Evolutionary conservation across 2,329 filamentous ascomycete species (phyloP).

Genomic region (Xenosphaeropsis pyriputrescens): DNA sequence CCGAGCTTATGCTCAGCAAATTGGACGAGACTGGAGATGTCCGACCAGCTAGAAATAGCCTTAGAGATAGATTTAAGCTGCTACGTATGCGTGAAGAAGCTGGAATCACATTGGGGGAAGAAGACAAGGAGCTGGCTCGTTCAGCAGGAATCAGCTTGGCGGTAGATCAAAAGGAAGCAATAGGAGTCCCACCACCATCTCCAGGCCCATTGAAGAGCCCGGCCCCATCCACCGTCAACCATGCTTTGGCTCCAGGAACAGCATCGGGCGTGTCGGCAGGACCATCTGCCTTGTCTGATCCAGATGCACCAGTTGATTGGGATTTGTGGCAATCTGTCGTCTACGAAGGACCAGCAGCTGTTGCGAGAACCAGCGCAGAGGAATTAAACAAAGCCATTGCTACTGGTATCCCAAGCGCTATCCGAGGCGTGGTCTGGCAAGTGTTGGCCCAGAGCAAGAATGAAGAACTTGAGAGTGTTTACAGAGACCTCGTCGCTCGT

Average conservation of each 20-base stretch:
- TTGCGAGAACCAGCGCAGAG: constrained; percentile 75
- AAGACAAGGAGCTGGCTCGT: constrained; percentile 21
- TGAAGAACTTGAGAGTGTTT: constrained; percentile 75
- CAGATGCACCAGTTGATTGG: constrained; percentile 74
- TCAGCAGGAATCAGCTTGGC: constrained; percentile 24
- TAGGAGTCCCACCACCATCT: constrained; percentile 22
- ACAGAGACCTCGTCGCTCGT: constrained; percentile 63
- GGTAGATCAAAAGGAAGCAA: constrained; percentile 20
- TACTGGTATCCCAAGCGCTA: constrained; percentile 83
- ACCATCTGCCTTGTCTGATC: constrained; percentile 53
- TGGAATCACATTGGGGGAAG: constrained; percentile 39
- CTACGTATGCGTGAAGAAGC: constrained; percentile 63
- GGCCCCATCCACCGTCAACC: constrained; percentile 50
- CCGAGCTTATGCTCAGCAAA: constrained; percentile 63
- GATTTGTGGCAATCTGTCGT: constrained; percentile 95
- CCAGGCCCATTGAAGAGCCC: constrained; percentile 19
- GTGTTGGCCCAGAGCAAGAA: constrained; percentile 92
- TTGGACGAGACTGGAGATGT: constrained; percentile 42
- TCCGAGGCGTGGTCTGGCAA: constrained; percentile 98
- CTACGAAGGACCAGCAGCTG: constrained; percentile 80
- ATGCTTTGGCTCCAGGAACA: constrained; percentile 67
- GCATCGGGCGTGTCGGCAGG: constrained; percentile 68
- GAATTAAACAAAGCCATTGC: constrained; percentile 86
- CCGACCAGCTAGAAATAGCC: constrained; percentile 40
- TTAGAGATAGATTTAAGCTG: constrained; percentile 68